Percentiles rank a stretch among this genome's conserved stretches.
Evolutionary conservation across 1,139 yeast species (phyloP).

Genomic region (Entelexis paramagnoliae): DNA sequence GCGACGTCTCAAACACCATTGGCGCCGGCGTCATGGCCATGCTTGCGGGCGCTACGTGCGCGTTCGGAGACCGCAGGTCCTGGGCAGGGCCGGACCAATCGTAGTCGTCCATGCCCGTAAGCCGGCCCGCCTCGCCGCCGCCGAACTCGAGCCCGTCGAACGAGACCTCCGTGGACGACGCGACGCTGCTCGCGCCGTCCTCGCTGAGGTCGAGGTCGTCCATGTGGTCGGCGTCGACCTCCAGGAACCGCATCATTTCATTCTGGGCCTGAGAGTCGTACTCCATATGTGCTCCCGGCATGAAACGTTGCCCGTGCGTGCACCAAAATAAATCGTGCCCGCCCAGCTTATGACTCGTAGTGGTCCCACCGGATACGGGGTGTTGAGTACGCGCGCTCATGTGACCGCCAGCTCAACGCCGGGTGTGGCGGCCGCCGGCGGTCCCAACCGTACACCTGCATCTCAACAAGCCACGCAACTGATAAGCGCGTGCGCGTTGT

Average conservation of each 20-base stretch:
- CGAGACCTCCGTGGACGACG: constrained; percentile 15
- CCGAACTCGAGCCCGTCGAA: constrained; percentile 10
- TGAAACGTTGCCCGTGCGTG: background rate
- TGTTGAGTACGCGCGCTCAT: constrained; percentile 1
- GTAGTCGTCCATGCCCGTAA: background rate
- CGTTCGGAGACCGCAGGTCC: background rate
- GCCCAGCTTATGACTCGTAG: background rate
- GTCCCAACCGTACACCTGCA: background rate
- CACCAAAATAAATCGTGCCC: background rate
- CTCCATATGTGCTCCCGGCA: constrained; percentile 7
- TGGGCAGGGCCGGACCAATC: background rate
- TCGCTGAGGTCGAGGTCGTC: constrained; percentile 20
- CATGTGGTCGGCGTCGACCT: constrained; percentile 7
- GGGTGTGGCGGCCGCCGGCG: background rate
- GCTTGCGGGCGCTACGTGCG: background rate
- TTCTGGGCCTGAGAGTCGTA: constrained; percentile 10
- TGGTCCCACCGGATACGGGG: background rate
- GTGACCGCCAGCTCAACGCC: constrained; percentile 3
- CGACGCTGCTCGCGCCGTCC: constrained; percentile 21
- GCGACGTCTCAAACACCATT: background rate
- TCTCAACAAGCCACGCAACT: background rate
- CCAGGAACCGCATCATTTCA: constrained; percentile 20
- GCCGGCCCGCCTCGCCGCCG: background rate
- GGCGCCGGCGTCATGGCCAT: background rate
- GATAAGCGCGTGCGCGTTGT: background rate